Evolutionary conservation across 257 asterid species (phyloP), one percentile per base, ranked within the genome.

Genomic region (Paraleonurus japonicus): DNA sequence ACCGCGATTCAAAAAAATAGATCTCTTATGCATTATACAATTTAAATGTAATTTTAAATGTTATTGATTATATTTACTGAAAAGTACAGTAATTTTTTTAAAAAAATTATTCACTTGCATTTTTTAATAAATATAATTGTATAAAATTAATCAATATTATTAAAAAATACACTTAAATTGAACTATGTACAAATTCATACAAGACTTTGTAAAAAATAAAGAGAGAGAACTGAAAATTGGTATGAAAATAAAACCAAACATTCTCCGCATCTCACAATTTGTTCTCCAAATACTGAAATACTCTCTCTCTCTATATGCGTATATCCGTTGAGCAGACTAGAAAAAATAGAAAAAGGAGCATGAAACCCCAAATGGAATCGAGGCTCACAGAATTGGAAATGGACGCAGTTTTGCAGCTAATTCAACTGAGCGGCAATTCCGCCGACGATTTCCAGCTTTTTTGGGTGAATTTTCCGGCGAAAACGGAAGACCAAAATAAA

Each of bases 381-480:
- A 74, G 77, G 50, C 86, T 88, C 13, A 74, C 90, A 2, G 78
- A 83, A 41, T 74, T 60, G 32, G 96, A 89, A 80, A 77, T 89
- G 75, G 87, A 86, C 78, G 96, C 92, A 22, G 93, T 86, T 30
- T 22, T 80, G 72, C 96, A 83, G 83, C 77, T 86, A 4, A 86
- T 86, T 62, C 88, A 85, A 67, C 89, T 89, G 27, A 79, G 90
- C 72, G 81, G 88, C 76, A 71, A 77, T 59, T 80, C 80, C 1
- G 67, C 59, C 19, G 53, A 20, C 33, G 77, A 80, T 57, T 73
- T 59, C 50, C 57, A 41, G 5, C 22, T 71, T 7, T 55, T 74
- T 2, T 81, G 80, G 82, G 23, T 66, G 51, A 43, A 78, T 50
- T 65, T 61, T 17, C 35, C 35, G 7, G 30, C 55, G 43, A 33